phyloP scores from a whole-genome alignment of 495 filamentous ascomycete species.

The Penicillium ochrochloron region DNA sequence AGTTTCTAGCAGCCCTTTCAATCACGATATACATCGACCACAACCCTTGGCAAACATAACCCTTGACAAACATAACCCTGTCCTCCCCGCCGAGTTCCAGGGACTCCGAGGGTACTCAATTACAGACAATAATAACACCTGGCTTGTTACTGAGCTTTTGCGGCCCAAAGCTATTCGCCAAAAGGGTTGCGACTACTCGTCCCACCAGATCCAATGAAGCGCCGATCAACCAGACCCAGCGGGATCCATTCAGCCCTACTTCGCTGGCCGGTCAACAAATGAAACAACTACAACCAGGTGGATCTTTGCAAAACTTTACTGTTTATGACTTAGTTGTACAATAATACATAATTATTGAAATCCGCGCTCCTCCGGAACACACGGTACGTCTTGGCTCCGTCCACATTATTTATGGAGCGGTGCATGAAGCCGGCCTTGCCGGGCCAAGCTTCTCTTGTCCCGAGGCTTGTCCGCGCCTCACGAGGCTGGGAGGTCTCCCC shows the following conservation, averaged over 20 bases:
- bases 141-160: background rate
- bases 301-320: background rate
- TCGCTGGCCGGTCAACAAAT: constrained; percentile 19
- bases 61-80: background rate
- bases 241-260: constrained; percentile 32
- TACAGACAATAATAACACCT: background rate
- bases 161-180: constrained; percentile 8
- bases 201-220: constrained; percentile 23
- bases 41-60: background rate
- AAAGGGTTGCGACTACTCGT: constrained; percentile 22
- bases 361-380: constrained; percentile 10
- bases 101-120: background rate
- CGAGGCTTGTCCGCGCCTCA: constrained; percentile 38
- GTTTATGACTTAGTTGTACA: constrained; percentile 9
- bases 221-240: constrained; percentile 28
- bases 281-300: constrained; percentile 1
- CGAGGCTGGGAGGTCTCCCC: constrained; percentile 19
- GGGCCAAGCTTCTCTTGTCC: constrained; percentile 41
- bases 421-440: constrained; percentile 14
- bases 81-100: background rate
- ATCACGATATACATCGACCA: background rate
- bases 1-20: background rate
- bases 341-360: background rate
- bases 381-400: constrained; percentile 10
- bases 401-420: background rate